Evolutionary conservation across 2,329 filamentous ascomycete species (phyloP), one percentile per base, ranked within the genome.

Genomic region (Fusarium decemcellulare): DNA sequence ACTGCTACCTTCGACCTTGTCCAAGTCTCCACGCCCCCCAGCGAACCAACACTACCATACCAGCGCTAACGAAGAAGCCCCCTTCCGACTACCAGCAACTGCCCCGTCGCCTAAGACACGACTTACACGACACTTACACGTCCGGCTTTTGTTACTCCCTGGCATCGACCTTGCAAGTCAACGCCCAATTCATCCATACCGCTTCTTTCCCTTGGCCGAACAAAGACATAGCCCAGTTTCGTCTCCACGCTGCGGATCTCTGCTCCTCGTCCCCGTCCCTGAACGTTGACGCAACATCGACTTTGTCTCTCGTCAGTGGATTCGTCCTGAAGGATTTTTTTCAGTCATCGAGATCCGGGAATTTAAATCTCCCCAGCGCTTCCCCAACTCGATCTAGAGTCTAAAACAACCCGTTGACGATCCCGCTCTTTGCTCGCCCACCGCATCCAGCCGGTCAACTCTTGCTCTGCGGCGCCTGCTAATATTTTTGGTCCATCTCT

Each of bases 201-300:
- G 70, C 64, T 65, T 64, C 61, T 51, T 71, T 62, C 50, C 58
- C 34, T 61, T 40, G 53, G 46, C 64, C 72, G 61, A 71, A 71
- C 55, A 52, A 64, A 23, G 56, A 69, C 48, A 71, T 70, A 67
- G 71, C 65, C 68, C 71, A 66, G 65, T 68, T 65, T 69, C 57
- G 64, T 72, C 70, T 59, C 73, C 73, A 73, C 73, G 72, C 47
- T 61, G 69, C 69, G 70, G 68, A 74, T 70, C 71, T 70, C 54
- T 65, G 63, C 47, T 47, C 52, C 23, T 65, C 51, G 46, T 73
- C 59, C 63, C 60, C 55, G 71, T 74, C 57, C 71, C 67, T 72
- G 64, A 65, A 69, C 65, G 70, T 64, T 72, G 72, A 74, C 73
- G 59, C 72, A 74, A 69, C 53, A 23, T 65, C 44, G 61, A 72